A percentile compares a stretch with the other conserved stretches of the same genome.
These are phyloP conservation scores for Macrocybe gigantea DNA, from an alignment of 768 basidiomycete species.

Conservation along the genomic window DNA sequence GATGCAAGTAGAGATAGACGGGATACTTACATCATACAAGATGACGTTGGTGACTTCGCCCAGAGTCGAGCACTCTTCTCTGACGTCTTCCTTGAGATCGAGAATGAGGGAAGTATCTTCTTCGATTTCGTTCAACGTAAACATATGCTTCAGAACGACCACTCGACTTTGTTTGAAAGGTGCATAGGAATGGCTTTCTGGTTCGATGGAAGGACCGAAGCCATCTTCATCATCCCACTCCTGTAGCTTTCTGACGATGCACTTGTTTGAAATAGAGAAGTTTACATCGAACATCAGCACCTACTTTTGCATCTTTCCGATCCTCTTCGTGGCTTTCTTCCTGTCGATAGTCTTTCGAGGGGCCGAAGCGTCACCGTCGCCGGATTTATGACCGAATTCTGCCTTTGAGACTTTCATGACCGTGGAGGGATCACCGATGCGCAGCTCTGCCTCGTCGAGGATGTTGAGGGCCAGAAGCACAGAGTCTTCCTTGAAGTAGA, in stretches of 20 bases:
- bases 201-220: slow-evolving; percentile 66
- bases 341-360: slow-evolving; percentile 67
- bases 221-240: slow-evolving; percentile 97
- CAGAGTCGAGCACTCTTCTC: slow-evolving; percentile 84
- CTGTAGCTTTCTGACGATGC: slow-evolving; percentile 63
- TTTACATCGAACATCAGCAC: background rate
- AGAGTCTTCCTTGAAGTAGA: slow-evolving; percentile 97
- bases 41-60: slow-evolving; percentile 96
- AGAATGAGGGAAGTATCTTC: slow-evolving; percentile 81
- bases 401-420: slow-evolving; percentile 73
- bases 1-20: background rate
- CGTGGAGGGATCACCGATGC: slow-evolving; percentile 71
- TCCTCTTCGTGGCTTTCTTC: slow-evolving; percentile 67
- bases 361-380: slow-evolving; percentile 32
- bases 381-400: slow-evolving; percentile 70
- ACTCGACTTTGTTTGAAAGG: slow-evolving; percentile 63
- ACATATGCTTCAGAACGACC: slow-evolving; percentile 95
- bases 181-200: slow-evolving; percentile 41
- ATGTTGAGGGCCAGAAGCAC: slow-evolving; percentile 79
- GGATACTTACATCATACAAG: slow-evolving; percentile 79
- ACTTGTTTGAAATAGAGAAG: background rate
- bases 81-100: slow-evolving; percentile 93
- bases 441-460: slow-evolving; percentile 88
- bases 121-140: slow-evolving; percentile 78
- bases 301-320: slow-evolving; percentile 86